Evolutionary conservation across 225 moss, liverwort and hornwort species (phyloP), one percentile per base, ranked within the genome.

Genomic region (Anthoceros angustus): DNA sequence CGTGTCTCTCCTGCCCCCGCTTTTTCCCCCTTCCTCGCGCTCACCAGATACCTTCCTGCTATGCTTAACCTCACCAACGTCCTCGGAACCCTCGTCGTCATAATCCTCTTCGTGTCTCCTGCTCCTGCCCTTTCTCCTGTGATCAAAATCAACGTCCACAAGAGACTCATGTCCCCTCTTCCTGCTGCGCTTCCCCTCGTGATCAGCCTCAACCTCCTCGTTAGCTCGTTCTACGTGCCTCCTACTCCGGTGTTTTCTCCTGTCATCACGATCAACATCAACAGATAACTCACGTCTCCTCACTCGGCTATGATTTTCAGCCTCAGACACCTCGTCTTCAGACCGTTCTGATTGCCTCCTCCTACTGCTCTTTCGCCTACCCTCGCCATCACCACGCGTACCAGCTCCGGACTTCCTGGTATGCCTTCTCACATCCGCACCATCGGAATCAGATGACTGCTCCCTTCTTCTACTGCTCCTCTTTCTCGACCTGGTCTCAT

Each of bases 201-300:
- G 38, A 12, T 65, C 21, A 65, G 25, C 25, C 15, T 15, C 20
- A 7, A 8, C 2, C 64, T 65, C 8, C 8, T 10, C 25, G 12
- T 9, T 9, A 14, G 9, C 41, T 41, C 15, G 66, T 8, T 21
- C 42, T 66, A 18, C 42, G 41, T 10, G 39, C 5, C 66, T 21
- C 66, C 42, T 42, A 42, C 66, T 21, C 21, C 25, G 18, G 67
- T 20, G 48, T 38, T 68, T 21, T 24, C 25, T 49, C 67, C 26
- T 68, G 15, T 74, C 82, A 61, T 73, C 75, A 32, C 64, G 60
- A 64, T 82, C 83, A 40, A 69, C 42, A 64, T 82, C 83, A 40
- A 69, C 42, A 18, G 79, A 75, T 15, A 69, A 72, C 20, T 70
- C 65, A 71, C 68, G 62, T 32, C 32, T 32, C 32, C 32, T 32